phyloP scores from a whole-genome alignment of 2,329 filamentous ascomycete genomes.

The Albophoma yamanashiensis region DNA sequence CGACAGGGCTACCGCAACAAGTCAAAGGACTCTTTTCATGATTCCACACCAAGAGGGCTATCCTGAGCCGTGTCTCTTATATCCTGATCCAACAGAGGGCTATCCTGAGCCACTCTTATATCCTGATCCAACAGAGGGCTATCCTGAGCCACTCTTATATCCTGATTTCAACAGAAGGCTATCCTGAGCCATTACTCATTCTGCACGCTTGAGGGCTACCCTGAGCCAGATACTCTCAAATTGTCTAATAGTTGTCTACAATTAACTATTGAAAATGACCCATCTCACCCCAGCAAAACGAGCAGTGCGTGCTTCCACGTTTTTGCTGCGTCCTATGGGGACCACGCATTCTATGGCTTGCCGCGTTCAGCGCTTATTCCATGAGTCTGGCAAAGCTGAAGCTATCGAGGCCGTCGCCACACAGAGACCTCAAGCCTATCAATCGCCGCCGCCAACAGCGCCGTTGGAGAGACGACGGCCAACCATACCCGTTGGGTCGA shows the following conservation, averaged over 20 bases:
- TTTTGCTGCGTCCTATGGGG: slow-evolving; percentile 3
- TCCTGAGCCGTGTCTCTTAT: background rate
- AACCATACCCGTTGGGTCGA: background rate
- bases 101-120: slow-evolving; percentile 4
- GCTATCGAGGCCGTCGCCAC: slow-evolving; percentile 5
- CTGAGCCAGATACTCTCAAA: slow-evolving; percentile 2
- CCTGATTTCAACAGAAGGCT: slow-evolving; percentile 1
- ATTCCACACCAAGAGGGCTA: background rate
- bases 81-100: background rate
- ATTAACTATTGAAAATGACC: slow-evolving; percentile 5
- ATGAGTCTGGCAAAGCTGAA: slow-evolving; percentile 10
- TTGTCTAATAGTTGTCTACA: slow-evolving; percentile 1
- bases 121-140: background rate
- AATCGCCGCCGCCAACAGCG: slow-evolving; percentile 3
- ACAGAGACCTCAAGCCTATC: background rate
- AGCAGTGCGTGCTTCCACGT: slow-evolving; percentile 7
- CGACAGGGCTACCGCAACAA: background rate
- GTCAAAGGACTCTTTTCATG: background rate
- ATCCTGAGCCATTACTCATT: slow-evolving; percentile 1
- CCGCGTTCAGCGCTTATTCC: slow-evolving; percentile 10
- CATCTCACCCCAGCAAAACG: slow-evolving; percentile 5
- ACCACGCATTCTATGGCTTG: background rate
- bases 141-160: slow-evolving; percentile 4
- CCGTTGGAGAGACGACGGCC: background rate
- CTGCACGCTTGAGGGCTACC: slow-evolving; percentile 1